Conservation (phyloP, 2,329 filamentous ascomycete species). For the Leptographium lundbergii region DNA sequence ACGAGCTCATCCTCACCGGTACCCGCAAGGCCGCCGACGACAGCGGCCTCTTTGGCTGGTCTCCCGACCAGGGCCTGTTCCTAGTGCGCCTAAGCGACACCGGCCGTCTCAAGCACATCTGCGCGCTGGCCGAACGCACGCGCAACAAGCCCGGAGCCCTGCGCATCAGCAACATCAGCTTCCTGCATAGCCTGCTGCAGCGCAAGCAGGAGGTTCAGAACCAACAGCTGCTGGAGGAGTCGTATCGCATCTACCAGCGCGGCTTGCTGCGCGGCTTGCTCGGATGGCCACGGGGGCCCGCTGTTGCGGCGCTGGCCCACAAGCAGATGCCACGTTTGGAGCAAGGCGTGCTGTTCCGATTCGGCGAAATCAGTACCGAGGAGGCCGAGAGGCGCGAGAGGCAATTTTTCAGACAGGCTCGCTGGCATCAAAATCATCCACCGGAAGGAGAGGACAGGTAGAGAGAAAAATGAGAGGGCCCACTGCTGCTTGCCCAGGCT, state of each 20-base stretch:
- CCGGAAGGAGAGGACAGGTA: not conserved
- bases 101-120: conserved; percentile 1
- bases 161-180: conserved; percentile 5
- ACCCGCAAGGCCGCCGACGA: conserved; percentile 2
- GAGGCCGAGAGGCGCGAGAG: not conserved
- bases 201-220: not conserved
- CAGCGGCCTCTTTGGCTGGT: conserved; percentile 7
- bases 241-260: not conserved
- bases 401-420: too few species aligned
- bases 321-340: conserved; percentile 3
- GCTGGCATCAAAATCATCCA: not conserved
- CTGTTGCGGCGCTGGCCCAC: not conserved
- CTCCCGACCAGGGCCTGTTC: conserved; percentile 3
- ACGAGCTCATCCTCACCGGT: conserved; percentile 2
- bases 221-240: conserved; percentile 1
- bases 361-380: not conserved
- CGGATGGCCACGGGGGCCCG: not conserved
- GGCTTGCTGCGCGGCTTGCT: not conserved
- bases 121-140: not conserved
- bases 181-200: conserved; percentile 2
- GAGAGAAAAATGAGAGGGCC: not conserved
- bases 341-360: conserved; percentile 6
- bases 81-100: conserved; percentile 4
- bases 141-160: not conserved
- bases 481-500: too few species aligned